phyloP scores from a whole-genome alignment of 805 yeast species.

The Candida glaebosa region DNA sequence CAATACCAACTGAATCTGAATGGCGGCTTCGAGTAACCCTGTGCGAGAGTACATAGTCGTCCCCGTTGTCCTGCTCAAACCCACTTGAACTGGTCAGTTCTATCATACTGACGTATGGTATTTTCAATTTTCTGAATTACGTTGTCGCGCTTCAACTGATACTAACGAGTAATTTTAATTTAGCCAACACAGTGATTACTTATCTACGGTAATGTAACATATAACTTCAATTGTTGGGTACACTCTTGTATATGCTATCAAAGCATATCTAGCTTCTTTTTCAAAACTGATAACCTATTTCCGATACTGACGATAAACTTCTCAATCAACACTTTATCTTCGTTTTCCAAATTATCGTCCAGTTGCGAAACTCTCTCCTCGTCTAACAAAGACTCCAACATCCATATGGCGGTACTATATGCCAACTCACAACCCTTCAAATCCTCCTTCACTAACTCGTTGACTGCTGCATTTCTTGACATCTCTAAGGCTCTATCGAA shows the following conservation, averaged over 20 bases:
- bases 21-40: not conserved
- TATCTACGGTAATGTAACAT: no score
- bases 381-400: constrained; percentile 83
- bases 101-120: not conserved
- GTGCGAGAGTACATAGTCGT: not conserved
- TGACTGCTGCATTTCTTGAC: constrained; percentile 86
- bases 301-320: constrained; percentile 81
- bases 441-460: constrained; percentile 75
- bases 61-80: not conserved
- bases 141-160: not conserved
- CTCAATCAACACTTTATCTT: constrained; percentile 73
- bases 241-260: not conserved
- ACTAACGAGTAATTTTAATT: no score
- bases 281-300: constrained; percentile 67
- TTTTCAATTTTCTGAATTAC: not conserved
- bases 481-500: constrained; percentile 94
- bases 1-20: not conserved
- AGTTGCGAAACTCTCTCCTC: constrained; percentile 17
- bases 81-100: not conserved
- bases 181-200: no score
- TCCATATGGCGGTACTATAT: constrained; percentile 91
- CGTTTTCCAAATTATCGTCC: constrained; percentile 51
- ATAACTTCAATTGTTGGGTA: no score
- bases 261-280: constrained; percentile 45
- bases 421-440: constrained; percentile 77